phyloP scores from a whole-genome alignment of 495 filamentous ascomycete genomes.

The Filosporella fistucella region DNA sequence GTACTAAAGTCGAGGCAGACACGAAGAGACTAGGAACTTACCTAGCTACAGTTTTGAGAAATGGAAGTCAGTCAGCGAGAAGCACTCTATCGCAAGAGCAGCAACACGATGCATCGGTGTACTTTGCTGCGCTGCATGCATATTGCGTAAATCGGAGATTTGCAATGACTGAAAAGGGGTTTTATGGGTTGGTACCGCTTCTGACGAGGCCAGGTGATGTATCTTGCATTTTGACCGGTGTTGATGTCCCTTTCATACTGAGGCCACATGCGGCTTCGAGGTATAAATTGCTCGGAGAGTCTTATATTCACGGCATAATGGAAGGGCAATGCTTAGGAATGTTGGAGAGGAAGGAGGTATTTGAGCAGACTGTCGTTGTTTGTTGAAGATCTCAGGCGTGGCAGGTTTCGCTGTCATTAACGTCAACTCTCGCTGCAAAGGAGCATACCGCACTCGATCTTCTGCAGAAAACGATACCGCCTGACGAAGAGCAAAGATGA shows the following conservation, averaged over 20 bases:
- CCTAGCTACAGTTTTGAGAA: neutral
- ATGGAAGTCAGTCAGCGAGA: neutral
- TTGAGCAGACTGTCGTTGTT: too few species aligned
- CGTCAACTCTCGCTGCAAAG: too few species aligned
- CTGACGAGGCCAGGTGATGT: conserved; percentile 1
- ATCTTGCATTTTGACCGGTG: conserved; percentile 1
- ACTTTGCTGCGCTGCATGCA: neutral
- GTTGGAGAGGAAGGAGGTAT: too few species aligned
- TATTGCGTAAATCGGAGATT: neutral
- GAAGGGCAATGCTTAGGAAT: too few species aligned
- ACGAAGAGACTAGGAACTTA: neutral
- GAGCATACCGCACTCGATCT: too few species aligned
- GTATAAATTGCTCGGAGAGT: conserved; percentile 2
- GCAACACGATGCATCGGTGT: conserved; percentile 2
- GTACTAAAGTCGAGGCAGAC: neutral
- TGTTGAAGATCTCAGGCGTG: too few species aligned
- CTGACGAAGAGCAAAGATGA: too few species aligned
- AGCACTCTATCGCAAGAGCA: neutral
- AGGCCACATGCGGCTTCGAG: neutral
- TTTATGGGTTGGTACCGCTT: conserved; percentile 5
- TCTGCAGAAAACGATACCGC: too few species aligned
- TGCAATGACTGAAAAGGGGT: neutral
- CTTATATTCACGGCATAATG: conserved; percentile 9
- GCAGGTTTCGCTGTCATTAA: too few species aligned
- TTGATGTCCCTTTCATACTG: conserved; percentile 6